Evolutionary conservation across 169 alveolate species (phyloP), one percentile per base, ranked within the genome.

Genomic region (Eimeria falciformis): DNA sequence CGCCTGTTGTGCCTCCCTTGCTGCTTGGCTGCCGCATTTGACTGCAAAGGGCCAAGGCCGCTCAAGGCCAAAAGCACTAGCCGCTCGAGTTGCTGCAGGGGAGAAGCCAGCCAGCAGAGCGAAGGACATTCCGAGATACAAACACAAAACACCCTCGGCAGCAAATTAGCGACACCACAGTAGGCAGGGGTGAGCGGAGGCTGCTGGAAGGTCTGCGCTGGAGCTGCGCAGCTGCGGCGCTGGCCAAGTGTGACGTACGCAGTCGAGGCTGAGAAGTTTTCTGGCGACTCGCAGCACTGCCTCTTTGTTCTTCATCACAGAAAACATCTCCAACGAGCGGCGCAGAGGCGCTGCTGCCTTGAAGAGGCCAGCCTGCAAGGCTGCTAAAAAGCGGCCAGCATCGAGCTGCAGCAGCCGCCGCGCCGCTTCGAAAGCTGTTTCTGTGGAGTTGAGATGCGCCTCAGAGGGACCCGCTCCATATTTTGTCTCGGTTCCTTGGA

Each of bases 291-390:
- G 43, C 65, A 75, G 27, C 7, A n/a, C 25, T 12, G 23, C 55
- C 5, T 43, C 66, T 75, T 45, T 47, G 40, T 75, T 75, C 17
- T 21, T 5, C 40, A 75, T 75, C 2, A 23, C 40, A 12, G 65
- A 40, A 21, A n/a, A 43, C 9, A 43, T 12, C 2, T 75, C 84
- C 12, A 75, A 65, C 0, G 25, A 17, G 40, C 40, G 65, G 11
- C 84, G 65, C 53, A 75, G 84, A 21, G 84, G 66, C 5, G 84
- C 84, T 0, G 66, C 84, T 6, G 43, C 84, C 17, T 5, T 3
- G 37, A n/a, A 12, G 18, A 75, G 40, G 65, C 84, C 84, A 7
- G 21, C 40, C 40, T 75, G 84, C 84, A 75, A 47, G 40, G 40
- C 37, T 1, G 33, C 21, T 5, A 75, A 5, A 12, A 40, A 75